Evolutionary conservation across 2,329 filamentous ascomycete species (phyloP).

Genomic region (Fusarium sp.): DNA sequence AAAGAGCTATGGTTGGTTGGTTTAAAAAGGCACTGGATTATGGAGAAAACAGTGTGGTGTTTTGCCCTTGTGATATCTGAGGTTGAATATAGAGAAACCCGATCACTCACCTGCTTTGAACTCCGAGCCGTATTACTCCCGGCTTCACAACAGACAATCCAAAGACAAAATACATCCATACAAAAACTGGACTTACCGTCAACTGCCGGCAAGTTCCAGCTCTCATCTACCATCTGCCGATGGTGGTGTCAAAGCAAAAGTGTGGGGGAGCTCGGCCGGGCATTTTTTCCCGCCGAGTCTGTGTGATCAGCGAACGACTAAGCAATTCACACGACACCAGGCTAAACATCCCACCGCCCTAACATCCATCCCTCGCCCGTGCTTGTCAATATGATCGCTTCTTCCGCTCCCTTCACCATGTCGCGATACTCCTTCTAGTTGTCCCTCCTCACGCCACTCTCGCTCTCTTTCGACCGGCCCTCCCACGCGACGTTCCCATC

Average conservation of each 20-base stretch:
- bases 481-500: slow-evolving; percentile 31
- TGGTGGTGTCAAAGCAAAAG: background rate
- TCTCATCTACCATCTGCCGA: background rate
- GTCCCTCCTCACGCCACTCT: background rate
- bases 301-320: slow-evolving; percentile 25
- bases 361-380: slow-evolving; percentile 15
- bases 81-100: background rate
- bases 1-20: background rate
- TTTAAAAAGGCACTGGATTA: background rate
- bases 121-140: too few species aligned
- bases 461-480: slow-evolving; percentile 8
- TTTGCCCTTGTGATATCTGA: background rate
- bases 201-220: background rate
- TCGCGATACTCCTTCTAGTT: background rate
- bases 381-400: slow-evolving; percentile 26
- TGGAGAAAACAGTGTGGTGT: background rate
- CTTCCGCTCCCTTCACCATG: slow-evolving; percentile 7
- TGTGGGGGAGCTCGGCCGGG: slow-evolving; percentile 31
- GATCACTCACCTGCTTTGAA: background rate
- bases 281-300: slow-evolving; percentile 37
- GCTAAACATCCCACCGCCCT: slow-evolving; percentile 37
- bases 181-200: background rate
- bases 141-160: too few species aligned
- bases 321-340: slow-evolving; percentile 17
- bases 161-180: too few species aligned